phyloP scores from a whole-genome alignment of 2,329 filamentous ascomycete species.

The Colletotrichum sansevieriae region DNA sequence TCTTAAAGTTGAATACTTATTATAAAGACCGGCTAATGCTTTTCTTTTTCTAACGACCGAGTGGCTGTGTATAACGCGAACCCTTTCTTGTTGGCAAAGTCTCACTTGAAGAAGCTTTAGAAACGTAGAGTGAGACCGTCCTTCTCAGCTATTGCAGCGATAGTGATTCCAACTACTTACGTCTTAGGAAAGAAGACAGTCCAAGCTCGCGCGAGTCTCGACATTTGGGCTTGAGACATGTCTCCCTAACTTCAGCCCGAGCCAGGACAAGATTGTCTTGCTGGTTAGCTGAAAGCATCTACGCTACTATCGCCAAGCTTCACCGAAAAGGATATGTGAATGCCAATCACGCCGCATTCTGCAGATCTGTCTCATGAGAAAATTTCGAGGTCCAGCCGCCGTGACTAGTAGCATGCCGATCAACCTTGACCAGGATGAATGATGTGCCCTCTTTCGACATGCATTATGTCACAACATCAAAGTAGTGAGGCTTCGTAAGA shows the following conservation, averaged over 20 bases:
- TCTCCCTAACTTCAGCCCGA: not conserved
- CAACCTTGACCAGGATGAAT: not conserved
- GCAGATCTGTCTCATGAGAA: constrained; percentile 23
- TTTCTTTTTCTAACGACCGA: no score
- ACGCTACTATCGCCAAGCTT: not conserved
- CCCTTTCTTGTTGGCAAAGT: no score
- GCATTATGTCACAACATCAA: not conserved
- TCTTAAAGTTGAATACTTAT: no score
- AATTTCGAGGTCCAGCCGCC: not conserved
- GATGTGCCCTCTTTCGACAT: not conserved
- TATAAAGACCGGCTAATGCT: no score
- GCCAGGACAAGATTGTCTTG: constrained; percentile 4
- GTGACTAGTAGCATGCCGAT: not conserved
- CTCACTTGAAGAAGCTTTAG: no score
- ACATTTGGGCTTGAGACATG: not conserved
- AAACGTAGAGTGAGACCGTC: no score
- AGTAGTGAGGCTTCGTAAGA: not conserved
- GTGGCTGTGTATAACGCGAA: no score
- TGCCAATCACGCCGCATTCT: not conserved
- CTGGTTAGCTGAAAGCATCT: not conserved
- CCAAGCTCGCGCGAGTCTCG: no score
- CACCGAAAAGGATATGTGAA: not conserved
- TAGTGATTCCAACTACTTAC: no score
- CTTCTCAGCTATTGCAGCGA: no score
- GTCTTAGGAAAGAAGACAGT: not conserved